Percentiles rank a stretch among this genome's conserved stretches.
Evolutionary conservation across 2,329 filamentous ascomycete genomes (phyloP).

Genomic region (Beauveria sp.): DNA sequence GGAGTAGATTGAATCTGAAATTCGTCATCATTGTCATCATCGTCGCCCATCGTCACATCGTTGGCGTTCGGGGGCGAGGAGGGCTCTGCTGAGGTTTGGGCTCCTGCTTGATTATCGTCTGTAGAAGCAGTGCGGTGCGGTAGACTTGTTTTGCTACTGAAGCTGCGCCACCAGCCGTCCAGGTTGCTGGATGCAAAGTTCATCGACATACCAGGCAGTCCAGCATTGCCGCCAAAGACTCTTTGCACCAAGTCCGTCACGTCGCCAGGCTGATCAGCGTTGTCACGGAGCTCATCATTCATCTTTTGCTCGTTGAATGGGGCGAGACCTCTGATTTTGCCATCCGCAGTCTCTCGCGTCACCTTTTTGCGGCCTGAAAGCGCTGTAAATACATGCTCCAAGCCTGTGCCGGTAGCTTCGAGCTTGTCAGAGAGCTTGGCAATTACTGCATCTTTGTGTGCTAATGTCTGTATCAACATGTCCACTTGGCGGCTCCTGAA

Average conservation of each 20-base stretch:
- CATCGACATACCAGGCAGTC: constrained; percentile 23
- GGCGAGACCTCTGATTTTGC: constrained; percentile 44
- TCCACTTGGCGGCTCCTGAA: constrained; percentile 31
- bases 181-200: constrained; percentile 27
- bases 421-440: constrained; percentile 46
- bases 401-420: constrained; percentile 40
- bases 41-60: constrained; percentile 13
- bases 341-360: constrained; percentile 36
- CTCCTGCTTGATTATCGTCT: background rate
- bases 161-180: constrained; percentile 43
- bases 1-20: constrained; percentile 46
- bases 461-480: constrained; percentile 34
- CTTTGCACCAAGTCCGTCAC: constrained; percentile 29
- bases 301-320: constrained; percentile 37
- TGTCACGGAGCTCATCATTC: constrained; percentile 21
- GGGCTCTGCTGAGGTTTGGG: constrained; percentile 3
- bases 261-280: constrained; percentile 22
- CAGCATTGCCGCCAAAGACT: constrained; percentile 32
- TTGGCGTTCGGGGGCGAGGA: constrained; percentile 7
- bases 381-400: constrained; percentile 46
- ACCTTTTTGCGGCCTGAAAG: constrained; percentile 41
- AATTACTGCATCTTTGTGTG: constrained; percentile 45
- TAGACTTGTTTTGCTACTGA: constrained; percentile 25
- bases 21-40: constrained; percentile 38
- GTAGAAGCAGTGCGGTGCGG: constrained; percentile 9